Conservation (phyloP, 1,139 yeast genomes). For the Nematodospora anomalae region DNA sequence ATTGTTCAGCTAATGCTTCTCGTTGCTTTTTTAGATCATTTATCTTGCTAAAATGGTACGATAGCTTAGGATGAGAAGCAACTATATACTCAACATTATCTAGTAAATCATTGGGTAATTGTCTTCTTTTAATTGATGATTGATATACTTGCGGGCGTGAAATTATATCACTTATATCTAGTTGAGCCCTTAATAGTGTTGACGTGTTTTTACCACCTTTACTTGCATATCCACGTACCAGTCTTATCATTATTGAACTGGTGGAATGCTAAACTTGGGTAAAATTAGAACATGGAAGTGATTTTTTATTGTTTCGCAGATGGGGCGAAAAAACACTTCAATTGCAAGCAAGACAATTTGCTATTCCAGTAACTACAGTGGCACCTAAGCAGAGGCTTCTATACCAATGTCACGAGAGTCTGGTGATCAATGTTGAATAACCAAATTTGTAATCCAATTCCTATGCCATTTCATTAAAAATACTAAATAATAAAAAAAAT, state of each 20-base stretch:
- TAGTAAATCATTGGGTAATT: conserved; percentile 27
- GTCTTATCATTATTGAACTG: conserved; percentile 7
- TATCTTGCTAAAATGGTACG: conserved; percentile 22
- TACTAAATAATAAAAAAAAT: not conserved
- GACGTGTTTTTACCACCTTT: conserved; percentile 13
- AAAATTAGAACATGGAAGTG: not conserved
- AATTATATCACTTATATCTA: conserved; percentile 49
- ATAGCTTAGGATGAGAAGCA: conserved; percentile 25
- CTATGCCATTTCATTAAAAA: not conserved
- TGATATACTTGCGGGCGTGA: conserved; percentile 37
- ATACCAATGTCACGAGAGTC: too few relatives aligned
- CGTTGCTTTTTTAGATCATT: conserved; percentile 32
- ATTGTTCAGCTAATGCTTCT: conserved; percentile 27
- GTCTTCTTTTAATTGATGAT: conserved; percentile 50
- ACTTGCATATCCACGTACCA: conserved; percentile 8
- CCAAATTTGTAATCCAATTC: too few relatives aligned
- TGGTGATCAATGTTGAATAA: too few relatives aligned
- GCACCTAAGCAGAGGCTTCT: too few relatives aligned
- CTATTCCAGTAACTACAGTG: too few relatives aligned
- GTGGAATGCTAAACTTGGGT: not conserved
- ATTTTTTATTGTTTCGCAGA: conserved; percentile 1
- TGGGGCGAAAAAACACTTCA: too few relatives aligned
- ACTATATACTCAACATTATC: conserved; percentile 35
- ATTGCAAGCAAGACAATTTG: too few relatives aligned
- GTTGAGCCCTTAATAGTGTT: conserved; percentile 20